These are phyloP conservation scores for Chaetothyriales sp. DNA, from an alignment of 2,329 filamentous ascomycete genomes.

Conservation along the genomic window DNA sequence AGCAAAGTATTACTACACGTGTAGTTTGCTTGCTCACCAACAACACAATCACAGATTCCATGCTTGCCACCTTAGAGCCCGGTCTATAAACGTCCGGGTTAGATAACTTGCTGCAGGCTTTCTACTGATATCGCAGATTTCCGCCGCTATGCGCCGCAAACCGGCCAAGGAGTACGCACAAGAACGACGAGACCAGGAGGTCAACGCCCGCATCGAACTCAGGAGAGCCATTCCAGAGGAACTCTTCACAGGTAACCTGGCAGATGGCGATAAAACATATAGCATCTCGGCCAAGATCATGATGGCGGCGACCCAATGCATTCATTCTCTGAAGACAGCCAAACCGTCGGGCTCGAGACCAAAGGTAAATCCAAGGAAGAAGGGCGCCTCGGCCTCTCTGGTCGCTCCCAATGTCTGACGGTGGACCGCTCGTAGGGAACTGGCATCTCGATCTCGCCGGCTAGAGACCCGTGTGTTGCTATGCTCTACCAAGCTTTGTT, in stretches of 20 bases:
- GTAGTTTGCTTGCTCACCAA: no score
- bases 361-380: neutral
- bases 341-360: neutral
- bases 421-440: neutral
- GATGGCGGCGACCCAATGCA: neutral
- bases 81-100: neutral
- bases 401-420: neutral
- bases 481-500: neutral
- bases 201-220: neutral
- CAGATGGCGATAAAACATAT: neutral
- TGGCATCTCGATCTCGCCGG: neutral
- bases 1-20: no score
- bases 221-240: neutral
- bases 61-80: neutral
- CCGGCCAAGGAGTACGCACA: neutral
- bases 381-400: neutral
- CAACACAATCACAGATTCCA: neutral
- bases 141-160: neutral
- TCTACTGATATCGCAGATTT: no score
- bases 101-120: no score
- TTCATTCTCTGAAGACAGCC: neutral
- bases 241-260: neutral
- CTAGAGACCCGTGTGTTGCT: neutral
- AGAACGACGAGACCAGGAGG: neutral
- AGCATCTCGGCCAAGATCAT: neutral